These are phyloP conservation scores for Mucor mucedo DNA, from an alignment of 371 early-diverging fungal genomes.

Conservation along the genomic window DNA sequence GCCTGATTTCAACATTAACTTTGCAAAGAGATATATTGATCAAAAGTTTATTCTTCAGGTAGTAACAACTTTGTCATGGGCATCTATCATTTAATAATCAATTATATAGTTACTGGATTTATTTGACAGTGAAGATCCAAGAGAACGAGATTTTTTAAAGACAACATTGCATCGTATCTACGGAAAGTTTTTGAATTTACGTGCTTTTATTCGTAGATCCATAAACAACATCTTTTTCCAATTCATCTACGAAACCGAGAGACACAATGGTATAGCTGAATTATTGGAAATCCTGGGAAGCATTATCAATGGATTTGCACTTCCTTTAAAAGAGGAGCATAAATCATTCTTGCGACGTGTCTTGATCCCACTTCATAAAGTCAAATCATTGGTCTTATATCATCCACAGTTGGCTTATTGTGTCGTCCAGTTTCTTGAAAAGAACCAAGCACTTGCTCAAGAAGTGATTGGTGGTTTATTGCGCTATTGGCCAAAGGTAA, in stretches of 20 bases:
- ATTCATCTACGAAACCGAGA: slow-evolving; percentile 94
- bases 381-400: slow-evolving; percentile 88
- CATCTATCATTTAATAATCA: background rate
- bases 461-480: slow-evolving; percentile 87
- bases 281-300: slow-evolving; percentile 95
- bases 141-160: slow-evolving; percentile 96
- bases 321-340: slow-evolving; percentile 97
- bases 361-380: slow-evolving; percentile 95
- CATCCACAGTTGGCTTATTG: slow-evolving; percentile 97
- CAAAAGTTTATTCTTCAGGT: slow-evolving; percentile 91
- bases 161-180: slow-evolving; percentile 97
- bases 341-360: slow-evolving; percentile 90
- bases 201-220: slow-evolving; percentile 95
- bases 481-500: slow-evolving; percentile 97
- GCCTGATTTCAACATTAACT: slow-evolving; percentile 93
- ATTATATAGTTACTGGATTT: slow-evolving; percentile 79
- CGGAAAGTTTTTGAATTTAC: slow-evolving; percentile 94
- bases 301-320: slow-evolving; percentile 97
- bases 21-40: slow-evolving; percentile 94
- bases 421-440: slow-evolving; percentile 96
- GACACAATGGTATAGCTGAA: slow-evolving; percentile 97
- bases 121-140: slow-evolving; percentile 97
- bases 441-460: slow-evolving; percentile 87
- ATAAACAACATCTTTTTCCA: slow-evolving; percentile 98
- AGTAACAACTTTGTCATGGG: slow-evolving; percentile 3